Percentiles rank a stretch among this genome's conserved stretches.
These are phyloP conservation scores for Vachellia pachyceras DNA, from an alignment of 306 rosid genomes.

Conservation along the genomic window DNA sequence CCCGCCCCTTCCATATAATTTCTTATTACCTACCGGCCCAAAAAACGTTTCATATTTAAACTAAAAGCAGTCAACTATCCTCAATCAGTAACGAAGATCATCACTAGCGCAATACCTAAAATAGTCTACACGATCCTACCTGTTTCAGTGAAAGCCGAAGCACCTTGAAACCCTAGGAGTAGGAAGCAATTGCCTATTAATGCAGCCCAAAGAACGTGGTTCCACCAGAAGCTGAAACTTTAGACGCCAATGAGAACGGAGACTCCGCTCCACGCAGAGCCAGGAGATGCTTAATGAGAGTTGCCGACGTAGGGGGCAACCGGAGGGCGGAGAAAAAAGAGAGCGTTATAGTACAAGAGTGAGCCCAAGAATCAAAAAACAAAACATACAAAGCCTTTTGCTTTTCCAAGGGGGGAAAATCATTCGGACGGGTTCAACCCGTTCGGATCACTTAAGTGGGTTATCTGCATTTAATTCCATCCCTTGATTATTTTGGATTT, in stretches of 20 bases:
- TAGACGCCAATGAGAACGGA: background rate
- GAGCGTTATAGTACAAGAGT: no score
- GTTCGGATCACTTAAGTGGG: no score
- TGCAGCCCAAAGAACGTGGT: background rate
- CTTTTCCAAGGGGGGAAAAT: background rate
- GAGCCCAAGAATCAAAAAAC: background rate
- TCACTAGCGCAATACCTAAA: background rate
- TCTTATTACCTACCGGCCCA: background rate
- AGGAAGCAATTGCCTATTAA: background rate
- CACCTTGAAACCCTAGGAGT: constrained; percentile 19
- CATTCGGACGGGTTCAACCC: background rate
- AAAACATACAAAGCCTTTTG: background rate
- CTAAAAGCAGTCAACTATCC: background rate
- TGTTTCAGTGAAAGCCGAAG: background rate
- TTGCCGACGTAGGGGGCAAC: background rate
- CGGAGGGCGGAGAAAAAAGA: background rate
- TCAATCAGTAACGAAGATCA: background rate
- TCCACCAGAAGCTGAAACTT: no score
- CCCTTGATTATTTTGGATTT: no score
- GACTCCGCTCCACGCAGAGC: background rate
- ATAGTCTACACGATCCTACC: background rate
- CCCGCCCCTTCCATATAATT: background rate
- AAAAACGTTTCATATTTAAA: background rate
- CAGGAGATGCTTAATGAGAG: background rate
- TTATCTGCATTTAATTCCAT: no score